These are phyloP conservation scores for Candida vaughaniae DNA, from an alignment of 805 yeast species.

Conservation along the genomic window DNA sequence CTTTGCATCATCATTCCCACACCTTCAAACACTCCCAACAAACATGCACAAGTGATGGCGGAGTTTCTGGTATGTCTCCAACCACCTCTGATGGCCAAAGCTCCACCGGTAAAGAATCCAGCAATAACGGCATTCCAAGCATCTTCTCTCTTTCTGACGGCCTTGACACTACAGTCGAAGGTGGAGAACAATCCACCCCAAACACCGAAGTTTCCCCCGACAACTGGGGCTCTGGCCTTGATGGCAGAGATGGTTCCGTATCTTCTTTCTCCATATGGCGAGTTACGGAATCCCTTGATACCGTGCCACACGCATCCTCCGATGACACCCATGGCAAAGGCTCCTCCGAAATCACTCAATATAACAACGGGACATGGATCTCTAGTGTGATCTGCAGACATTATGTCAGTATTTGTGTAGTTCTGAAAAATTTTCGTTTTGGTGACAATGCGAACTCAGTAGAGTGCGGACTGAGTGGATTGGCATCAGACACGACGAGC, in stretches of 20 bases:
- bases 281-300: constrained; percentile 96
- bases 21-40: constrained; percentile 96
- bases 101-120: constrained; percentile 97
- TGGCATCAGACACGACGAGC: too few relatives aligned
- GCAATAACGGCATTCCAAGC: constrained; percentile 98
- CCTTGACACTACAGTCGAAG: constrained; percentile 93
- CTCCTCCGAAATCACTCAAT: constrained; percentile 97
- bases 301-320: constrained; percentile 99
- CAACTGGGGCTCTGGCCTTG: constrained; percentile 95
- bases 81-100: constrained; percentile 97
- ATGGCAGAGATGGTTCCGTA: constrained; percentile 86
- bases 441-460: too few relatives aligned
- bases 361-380: constrained; percentile 99
- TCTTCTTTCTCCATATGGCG: constrained; percentile 95
- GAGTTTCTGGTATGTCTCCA: constrained; percentile 95
- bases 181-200: constrained; percentile 99
- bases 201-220: constrained; percentile 98
- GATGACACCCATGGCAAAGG: constrained; percentile 97
- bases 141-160: constrained; percentile 95
- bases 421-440: constrained; percentile 9
- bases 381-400: constrained; percentile 97
- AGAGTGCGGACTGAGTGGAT: too few relatives aligned
- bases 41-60: constrained; percentile 96
- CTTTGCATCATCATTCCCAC: constrained; percentile 95
- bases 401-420: too few relatives aligned